These are phyloP conservation scores for Trichocladium antarcticum DNA, from an alignment of 495 filamentous ascomycete species.

Conservation along the genomic window DNA sequence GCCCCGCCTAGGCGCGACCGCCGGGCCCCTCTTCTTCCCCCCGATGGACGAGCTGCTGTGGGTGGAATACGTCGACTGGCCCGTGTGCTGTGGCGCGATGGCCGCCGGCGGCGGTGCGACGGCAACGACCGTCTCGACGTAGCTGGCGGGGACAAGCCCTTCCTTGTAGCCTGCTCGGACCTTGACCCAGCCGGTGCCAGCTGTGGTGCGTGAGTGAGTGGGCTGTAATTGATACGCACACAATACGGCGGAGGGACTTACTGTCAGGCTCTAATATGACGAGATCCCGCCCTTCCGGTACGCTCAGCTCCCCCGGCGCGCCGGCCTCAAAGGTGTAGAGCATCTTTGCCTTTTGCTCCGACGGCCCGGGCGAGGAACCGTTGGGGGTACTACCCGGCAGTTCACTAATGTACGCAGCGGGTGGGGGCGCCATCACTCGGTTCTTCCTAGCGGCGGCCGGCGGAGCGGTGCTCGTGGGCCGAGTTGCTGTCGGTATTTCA, in stretches of 20 bases:
- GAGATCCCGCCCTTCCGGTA: slow-evolving; percentile 66
- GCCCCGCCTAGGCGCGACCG: slow-evolving; percentile 80
- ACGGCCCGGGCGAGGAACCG: slow-evolving; percentile 24
- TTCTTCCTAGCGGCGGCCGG: slow-evolving; percentile 41
- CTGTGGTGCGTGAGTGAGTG: slow-evolving; percentile 34
- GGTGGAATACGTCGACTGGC: slow-evolving; percentile 54
- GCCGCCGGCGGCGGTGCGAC: slow-evolving; percentile 43
- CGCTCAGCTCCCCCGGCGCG: slow-evolving; percentile 67
- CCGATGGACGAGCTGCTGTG: slow-evolving; percentile 63
- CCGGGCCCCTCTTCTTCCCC: slow-evolving; percentile 83
- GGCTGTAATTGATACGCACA: background rate
- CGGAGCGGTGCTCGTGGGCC: slow-evolving; percentile 14
- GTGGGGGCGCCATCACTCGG: slow-evolving; percentile 77
- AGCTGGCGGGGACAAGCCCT: slow-evolving; percentile 79
- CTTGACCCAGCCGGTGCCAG: slow-evolving; percentile 84
- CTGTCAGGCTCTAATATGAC: slow-evolving; percentile 78
- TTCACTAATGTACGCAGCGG: slow-evolving; percentile 61
- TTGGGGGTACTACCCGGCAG: slow-evolving; percentile 41
- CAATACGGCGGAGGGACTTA: slow-evolving; percentile 33
- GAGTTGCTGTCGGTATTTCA: slow-evolving; percentile 27
- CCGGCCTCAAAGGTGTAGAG: slow-evolving; percentile 72
- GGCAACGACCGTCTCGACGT: slow-evolving; percentile 36
- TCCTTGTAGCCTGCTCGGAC: slow-evolving; percentile 57
- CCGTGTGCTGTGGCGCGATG: slow-evolving; percentile 41
- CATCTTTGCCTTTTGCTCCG: slow-evolving; percentile 72